Conservation (phyloP, 139 green algal genomes). For the Closterium sp. region DNA sequence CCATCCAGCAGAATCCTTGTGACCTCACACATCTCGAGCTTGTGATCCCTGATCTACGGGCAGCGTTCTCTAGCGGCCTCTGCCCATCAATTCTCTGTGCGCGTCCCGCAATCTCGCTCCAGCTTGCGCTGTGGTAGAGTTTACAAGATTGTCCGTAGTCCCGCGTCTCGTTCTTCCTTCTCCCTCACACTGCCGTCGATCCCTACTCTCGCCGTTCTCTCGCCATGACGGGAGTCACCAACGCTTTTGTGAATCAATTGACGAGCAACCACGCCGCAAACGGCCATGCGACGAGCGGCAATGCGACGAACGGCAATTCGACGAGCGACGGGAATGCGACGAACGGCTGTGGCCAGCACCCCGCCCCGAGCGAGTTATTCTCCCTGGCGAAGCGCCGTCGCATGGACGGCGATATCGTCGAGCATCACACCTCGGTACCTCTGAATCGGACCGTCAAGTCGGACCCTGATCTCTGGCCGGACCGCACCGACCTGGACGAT, state of each 20-base stretch:
- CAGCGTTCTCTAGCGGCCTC: too few species aligned
- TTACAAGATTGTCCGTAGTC: too few species aligned
- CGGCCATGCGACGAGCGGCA: neutral
- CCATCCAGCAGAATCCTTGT: too few species aligned
- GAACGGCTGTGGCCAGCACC: neutral
- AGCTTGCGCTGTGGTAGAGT: too few species aligned
- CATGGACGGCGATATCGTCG: neutral
- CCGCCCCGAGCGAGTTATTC: neutral
- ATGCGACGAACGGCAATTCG: too few species aligned
- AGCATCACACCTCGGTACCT: neutral
- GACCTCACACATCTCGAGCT: too few species aligned
- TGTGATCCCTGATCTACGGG: too few species aligned
- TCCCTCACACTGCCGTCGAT: neutral
- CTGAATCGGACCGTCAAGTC: neutral
- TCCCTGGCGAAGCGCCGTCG: neutral
- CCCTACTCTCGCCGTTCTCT: neutral
- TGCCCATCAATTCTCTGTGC: too few species aligned
- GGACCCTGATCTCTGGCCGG: neutral
- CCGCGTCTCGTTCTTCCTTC: too few species aligned
- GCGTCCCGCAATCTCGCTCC: too few species aligned
- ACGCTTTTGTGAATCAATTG: neutral
- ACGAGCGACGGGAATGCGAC: neutral
- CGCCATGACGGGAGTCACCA: neutral
- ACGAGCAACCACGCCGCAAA: neutral
- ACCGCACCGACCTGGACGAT: neutral